Base-by-base conservation (phyloP, 1,139 yeast genomes). In the Protomyces arabidopsidicola region DNA sequence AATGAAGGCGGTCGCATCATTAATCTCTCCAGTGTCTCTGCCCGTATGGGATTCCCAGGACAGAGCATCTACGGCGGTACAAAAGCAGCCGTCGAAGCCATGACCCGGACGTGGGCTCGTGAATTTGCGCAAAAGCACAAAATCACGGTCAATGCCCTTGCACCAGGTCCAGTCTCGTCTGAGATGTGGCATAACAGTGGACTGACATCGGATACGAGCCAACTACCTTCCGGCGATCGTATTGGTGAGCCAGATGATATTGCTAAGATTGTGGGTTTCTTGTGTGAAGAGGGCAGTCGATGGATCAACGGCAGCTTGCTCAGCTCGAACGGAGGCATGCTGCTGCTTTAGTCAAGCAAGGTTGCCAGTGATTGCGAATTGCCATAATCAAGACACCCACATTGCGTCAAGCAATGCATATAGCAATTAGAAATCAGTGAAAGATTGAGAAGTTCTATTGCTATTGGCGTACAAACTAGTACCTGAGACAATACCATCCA, bases 1-100 rank as follows among this genome's bases (percentile, higher is more conserved):
- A 53, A 54, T 35, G 12, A 20, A 18, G 64, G 60, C 18, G 64
- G 64, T 9, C 45, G 55, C 27, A 48, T 60, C 55, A 55, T 60
- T 55, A 60, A 60, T 51, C 48, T 55, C 16, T 50, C 60, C n/a
- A 54, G 60, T 20, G 53, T 60, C 24, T 60, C 64, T 22, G 64
- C 60, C 9, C 56, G 56, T n/a, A 58, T 35, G n/a, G 57, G 57
- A 12, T 52, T 42, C 36, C 51, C 60, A 12, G 14, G n/a, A 3
- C 87, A 84, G 73, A 78, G 82, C 63, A 82, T 69, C 3, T 68
- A 68, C 50, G 65, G 55, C 31, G 70, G 60, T 36, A 54, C 68
- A 22, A 68, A 68, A 55, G 70, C 70, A 1, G 70, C 70, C 1
- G 24, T 58, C 18, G 62, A 58, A 27, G 52, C 56, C 36, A 58